Conservation (phyloP, 2,329 filamentous ascomycete genomes). For the Fusarium sp. region DNA sequence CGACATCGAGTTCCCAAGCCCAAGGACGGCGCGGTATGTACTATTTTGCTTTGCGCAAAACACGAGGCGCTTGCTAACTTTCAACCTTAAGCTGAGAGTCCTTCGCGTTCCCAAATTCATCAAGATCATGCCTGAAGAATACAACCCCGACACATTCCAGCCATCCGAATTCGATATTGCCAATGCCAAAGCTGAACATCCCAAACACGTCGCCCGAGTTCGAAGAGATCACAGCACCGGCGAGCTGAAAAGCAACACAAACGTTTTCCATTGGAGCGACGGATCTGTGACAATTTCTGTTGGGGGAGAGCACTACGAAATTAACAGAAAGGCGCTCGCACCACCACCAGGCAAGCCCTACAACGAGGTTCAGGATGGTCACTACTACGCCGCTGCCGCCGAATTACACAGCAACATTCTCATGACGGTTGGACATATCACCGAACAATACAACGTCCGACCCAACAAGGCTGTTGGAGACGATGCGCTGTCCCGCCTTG, state of each 20-base stretch:
- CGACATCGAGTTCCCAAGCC: conserved; percentile 78
- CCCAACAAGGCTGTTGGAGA: conserved; percentile 77
- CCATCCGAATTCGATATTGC: conserved; percentile 67
- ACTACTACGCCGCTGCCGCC: conserved; percentile 81
- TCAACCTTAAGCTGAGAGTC: conserved; percentile 70
- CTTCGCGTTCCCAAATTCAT: conserved; percentile 80
- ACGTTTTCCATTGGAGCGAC: conserved; percentile 82
- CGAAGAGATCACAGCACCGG: conserved; percentile 74
- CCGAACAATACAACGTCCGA: conserved; percentile 76
- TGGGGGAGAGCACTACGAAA: conserved; percentile 80
- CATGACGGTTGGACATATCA: conserved; percentile 80
- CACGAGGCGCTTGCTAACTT: conserved; percentile 15
- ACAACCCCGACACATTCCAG: conserved; percentile 74
- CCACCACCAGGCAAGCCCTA: conserved; percentile 71
- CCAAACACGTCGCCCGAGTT: conserved; percentile 76
- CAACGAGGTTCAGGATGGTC: conserved; percentile 75
- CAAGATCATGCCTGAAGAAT: conserved; percentile 75
- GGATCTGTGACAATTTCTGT: conserved; percentile 81
- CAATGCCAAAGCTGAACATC: conserved; percentile 65
- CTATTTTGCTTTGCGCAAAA: background rate
- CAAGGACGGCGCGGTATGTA: conserved; percentile 74
- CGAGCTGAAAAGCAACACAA: conserved; percentile 78
- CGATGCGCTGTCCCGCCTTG: conserved; percentile 76
- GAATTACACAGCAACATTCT: conserved; percentile 76
- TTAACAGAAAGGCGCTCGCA: conserved; percentile 76